Evolutionary conservation across 2,329 filamentous ascomycete species (phyloP).

Genomic region (Calonectria pseudoreteaudii): DNA sequence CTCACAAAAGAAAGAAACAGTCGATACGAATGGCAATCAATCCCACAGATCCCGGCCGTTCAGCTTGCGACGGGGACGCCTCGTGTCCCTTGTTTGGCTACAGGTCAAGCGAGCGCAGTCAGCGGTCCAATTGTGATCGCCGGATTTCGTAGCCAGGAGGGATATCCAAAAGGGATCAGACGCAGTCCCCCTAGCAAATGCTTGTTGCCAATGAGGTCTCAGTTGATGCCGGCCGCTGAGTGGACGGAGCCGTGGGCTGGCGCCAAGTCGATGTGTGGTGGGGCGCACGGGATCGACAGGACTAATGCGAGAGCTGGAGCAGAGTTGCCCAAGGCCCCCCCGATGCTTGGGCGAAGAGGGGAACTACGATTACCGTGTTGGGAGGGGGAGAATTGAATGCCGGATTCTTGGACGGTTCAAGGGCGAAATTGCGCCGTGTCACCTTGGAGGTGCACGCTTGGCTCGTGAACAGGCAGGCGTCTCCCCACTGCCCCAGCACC

Average conservation of each 20-base stretch:
- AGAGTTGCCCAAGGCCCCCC: background rate
- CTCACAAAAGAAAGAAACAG: background rate
- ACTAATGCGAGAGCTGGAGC: conserved; percentile 20
- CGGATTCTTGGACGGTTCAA: conserved; percentile 2
- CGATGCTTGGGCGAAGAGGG: background rate
- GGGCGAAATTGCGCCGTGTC: conserved; percentile 2
- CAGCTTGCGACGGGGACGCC: conserved; percentile 26
- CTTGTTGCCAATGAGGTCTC: conserved; percentile 28
- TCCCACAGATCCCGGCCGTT: conserved; percentile 5
- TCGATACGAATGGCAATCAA: background rate
- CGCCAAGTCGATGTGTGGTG: background rate
- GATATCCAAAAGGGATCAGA: background rate
- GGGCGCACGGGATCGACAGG: conserved; percentile 28
- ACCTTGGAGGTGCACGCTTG: background rate
- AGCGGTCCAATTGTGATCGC: conserved; percentile 20
- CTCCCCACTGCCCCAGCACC: conserved; percentile 1
- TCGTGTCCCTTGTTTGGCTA: conserved; percentile 4
- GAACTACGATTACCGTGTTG: conserved; percentile 11
- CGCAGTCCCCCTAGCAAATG: background rate
- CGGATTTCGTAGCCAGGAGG: conserved; percentile 9
- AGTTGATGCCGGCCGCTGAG: conserved; percentile 17
- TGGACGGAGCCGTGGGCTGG: background rate
- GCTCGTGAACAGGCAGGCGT: background rate
- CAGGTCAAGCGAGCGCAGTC: background rate
- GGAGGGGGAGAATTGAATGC: conserved; percentile 3